Percentiles rank a stretch among this genome's conserved stretches.
These are phyloP conservation scores for Scytalidium lignicola DNA, from an alignment of 2,329 filamentous ascomycete genomes.

Conservation along the genomic window DNA sequence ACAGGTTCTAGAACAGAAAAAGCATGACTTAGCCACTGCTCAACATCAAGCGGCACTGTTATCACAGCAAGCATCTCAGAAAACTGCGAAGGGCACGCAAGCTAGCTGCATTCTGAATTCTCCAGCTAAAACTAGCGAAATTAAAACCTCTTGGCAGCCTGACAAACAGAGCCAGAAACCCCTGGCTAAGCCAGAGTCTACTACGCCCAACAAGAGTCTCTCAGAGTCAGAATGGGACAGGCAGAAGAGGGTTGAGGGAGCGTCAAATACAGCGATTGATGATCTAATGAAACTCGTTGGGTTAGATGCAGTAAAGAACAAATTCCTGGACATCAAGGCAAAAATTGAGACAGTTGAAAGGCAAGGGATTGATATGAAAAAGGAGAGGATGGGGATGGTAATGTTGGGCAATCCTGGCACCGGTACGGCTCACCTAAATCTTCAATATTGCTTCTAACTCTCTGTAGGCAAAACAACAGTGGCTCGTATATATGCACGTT, in stretches of 20 bases:
- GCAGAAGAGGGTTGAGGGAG: constrained; percentile 49
- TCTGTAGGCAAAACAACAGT: constrained; percentile 62
- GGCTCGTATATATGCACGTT: constrained; percentile 61
- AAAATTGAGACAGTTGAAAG: constrained; percentile 55
- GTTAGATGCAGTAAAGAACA: constrained; percentile 61
- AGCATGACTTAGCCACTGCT: no score
- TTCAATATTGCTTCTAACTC: neutral
- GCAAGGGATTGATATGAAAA: constrained; percentile 49
- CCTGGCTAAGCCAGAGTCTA: constrained; percentile 13
- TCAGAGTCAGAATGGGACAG: constrained; percentile 54
- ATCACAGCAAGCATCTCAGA: no score
- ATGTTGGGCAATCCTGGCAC: constrained; percentile 73
- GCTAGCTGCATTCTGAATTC: no score
- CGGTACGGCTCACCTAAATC: constrained; percentile 35
- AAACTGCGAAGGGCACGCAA: no score
- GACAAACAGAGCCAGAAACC: no score
- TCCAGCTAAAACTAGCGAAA: no score
- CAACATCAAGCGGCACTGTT: no score
- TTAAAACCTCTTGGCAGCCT: no score
- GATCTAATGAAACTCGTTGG: constrained; percentile 66
- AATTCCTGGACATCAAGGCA: constrained; percentile 58
- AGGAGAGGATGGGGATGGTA: constrained; percentile 56
- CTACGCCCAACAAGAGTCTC: neutral
- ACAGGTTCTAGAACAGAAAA: no score
- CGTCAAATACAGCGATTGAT: constrained; percentile 51